These are phyloP conservation scores for Syzygium jambos DNA, from an alignment of 345 rosid genomes.

Conservation along the genomic window DNA sequence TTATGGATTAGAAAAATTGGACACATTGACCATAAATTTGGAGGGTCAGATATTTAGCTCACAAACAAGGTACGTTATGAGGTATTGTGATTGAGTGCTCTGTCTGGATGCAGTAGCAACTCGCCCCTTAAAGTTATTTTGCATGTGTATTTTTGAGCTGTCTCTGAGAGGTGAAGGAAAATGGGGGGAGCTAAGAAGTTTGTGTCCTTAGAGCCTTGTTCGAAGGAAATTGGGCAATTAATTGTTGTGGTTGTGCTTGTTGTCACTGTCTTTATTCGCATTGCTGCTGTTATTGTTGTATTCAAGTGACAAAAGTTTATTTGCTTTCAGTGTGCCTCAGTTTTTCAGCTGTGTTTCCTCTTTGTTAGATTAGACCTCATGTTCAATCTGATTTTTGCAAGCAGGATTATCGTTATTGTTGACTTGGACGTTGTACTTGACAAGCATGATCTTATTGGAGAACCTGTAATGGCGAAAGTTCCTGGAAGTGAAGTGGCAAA, in stretches of 20 bases:
- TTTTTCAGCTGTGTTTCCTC: neutral
- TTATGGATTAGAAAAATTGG: neutral
- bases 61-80: neutral
- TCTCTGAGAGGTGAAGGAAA: neutral
- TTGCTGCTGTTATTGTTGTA: neutral
- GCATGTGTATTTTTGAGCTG: neutral
- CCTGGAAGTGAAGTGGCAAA: conserved; percentile 17
- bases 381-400: neutral
- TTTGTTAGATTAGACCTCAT: neutral
- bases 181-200: neutral
- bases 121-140: neutral
- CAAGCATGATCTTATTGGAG: conserved; percentile 40
- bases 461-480: conserved; percentile 27
- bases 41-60: neutral
- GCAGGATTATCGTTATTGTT: conserved; percentile 66
- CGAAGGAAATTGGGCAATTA: neutral
- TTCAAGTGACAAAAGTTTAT: neutral
- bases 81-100: neutral
- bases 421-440: conserved; percentile 44
- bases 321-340: neutral
- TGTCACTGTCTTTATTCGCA: neutral
- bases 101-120: neutral
- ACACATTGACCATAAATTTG: neutral
- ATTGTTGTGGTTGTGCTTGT: neutral
- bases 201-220: neutral